These are phyloP conservation scores for Peronospora belbahrii DNA, from an alignment of 352 stramenopile species.

Conservation along the genomic window DNA sequence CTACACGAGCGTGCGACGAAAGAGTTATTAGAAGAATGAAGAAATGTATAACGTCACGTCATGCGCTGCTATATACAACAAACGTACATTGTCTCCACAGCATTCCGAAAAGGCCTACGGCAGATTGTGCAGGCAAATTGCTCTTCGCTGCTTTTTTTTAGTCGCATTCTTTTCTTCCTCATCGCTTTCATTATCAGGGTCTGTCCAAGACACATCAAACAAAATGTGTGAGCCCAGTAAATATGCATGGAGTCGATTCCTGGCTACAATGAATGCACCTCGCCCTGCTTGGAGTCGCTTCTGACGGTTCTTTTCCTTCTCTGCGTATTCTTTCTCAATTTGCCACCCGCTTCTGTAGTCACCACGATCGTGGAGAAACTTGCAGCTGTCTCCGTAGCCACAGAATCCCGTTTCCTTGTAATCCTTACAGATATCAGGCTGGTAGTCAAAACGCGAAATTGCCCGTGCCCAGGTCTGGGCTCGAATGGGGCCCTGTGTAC, in stretches of 20 bases:
- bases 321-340: slow-evolving; percentile 93
- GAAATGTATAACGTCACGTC: neutral
- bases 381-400: slow-evolving; percentile 94
- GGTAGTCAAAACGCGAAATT: slow-evolving; percentile 96
- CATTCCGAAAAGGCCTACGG: slow-evolving; percentile 87
- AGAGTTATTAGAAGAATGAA: neutral
- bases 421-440: slow-evolving; percentile 98
- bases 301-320: slow-evolving; percentile 87
- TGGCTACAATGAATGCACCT: neutral
- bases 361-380: slow-evolving; percentile 97
- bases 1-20: slow-evolving; percentile 14
- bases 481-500: slow-evolving; percentile 92
- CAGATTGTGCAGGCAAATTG: slow-evolving; percentile 96
- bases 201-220: slow-evolving; percentile 4
- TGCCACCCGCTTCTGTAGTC: slow-evolving; percentile 98
- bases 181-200: slow-evolving; percentile 48
- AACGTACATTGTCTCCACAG: slow-evolving; percentile 87
- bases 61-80: neutral
- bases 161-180: slow-evolving; percentile 58
- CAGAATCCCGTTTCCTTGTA: slow-evolving; percentile 99
- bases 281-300: slow-evolving; percentile 33
- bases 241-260: no score
- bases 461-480: slow-evolving; percentile 90
- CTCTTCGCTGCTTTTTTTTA: slow-evolving; percentile 52
- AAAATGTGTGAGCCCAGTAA: no score